Conservation (phyloP, 2,329 filamentous ascomycete species). For the Arthrobotrys megalospora region DNA sequence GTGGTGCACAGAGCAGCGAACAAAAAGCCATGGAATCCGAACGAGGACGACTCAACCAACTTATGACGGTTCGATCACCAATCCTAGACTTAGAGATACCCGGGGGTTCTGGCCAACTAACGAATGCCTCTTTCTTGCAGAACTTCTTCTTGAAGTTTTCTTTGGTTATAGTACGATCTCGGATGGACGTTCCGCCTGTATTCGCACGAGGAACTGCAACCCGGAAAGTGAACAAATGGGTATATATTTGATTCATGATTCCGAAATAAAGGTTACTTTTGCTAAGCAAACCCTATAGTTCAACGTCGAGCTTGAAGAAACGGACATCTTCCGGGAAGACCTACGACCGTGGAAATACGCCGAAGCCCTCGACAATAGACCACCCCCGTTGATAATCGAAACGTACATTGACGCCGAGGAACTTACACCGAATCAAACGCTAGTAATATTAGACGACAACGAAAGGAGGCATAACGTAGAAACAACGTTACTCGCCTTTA, state of each 20-base stretch:
- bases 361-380: slow-evolving; percentile 81
- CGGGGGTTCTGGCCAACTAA: slow-evolving; percentile 27
- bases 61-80: slow-evolving; percentile 56
- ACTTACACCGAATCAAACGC: slow-evolving; percentile 84
- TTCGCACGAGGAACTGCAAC: slow-evolving; percentile 57
- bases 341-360: slow-evolving; percentile 85
- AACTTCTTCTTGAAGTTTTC: slow-evolving; percentile 61
- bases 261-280: neutral
- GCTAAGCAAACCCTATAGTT: slow-evolving; percentile 74
- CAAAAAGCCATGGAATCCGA: slow-evolving; percentile 58
- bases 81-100: neutral
- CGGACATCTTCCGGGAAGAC: slow-evolving; percentile 86
- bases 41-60: slow-evolving; percentile 56
- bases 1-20: slow-evolving; percentile 47
- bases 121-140: slow-evolving; percentile 15
- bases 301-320: slow-evolving; percentile 93
- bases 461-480: slow-evolving; percentile 94
- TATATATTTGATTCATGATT: slow-evolving; percentile 12
- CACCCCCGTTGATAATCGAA: slow-evolving; percentile 89
- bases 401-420: slow-evolving; percentile 86
- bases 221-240: slow-evolving; percentile 61
- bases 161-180: slow-evolving; percentile 55
- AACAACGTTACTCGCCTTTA: slow-evolving; percentile 80
- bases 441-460: slow-evolving; percentile 88
- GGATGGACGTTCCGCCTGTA: slow-evolving; percentile 60